These are phyloP conservation scores for Lolium rigidum DNA, from an alignment of 176 grass and related monocot species.

Conservation along the genomic window DNA sequence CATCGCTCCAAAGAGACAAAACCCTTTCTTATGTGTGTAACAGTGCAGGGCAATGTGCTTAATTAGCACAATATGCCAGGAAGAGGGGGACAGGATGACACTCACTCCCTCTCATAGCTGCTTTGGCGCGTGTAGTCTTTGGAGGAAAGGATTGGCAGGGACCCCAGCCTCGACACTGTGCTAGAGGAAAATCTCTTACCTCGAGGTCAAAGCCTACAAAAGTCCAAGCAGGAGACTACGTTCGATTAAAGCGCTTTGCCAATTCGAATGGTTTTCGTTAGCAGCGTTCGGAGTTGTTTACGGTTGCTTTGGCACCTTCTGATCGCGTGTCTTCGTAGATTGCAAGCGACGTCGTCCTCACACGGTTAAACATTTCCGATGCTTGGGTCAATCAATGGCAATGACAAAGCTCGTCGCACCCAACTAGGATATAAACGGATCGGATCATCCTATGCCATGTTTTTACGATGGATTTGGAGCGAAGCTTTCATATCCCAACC, in stretches of 20 bases:
- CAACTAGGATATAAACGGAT: no score
- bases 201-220: slow-evolving; percentile 62
- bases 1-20: slow-evolving; percentile 5
- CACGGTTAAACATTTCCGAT: background rate
- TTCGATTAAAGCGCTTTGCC: slow-evolving; percentile 30
- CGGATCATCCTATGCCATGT: no score
- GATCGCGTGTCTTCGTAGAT: slow-evolving; percentile 40
- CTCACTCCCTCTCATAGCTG: slow-evolving; percentile 2
- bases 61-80: slow-evolving; percentile 23
- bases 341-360: slow-evolving; percentile 46
- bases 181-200: background rate
- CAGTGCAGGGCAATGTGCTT: background rate
- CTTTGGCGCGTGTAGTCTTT: slow-evolving; percentile 53
- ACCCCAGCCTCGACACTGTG: background rate
- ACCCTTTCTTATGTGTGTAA: background rate
- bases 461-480: no score
- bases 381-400: background rate
- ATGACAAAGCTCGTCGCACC: background rate
- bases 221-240: slow-evolving; percentile 49
- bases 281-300: slow-evolving; percentile 24
- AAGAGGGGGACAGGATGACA: slow-evolving; percentile 33
- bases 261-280: background rate
- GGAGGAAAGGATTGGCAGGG: background rate
- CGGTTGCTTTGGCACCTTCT: slow-evolving; percentile 37
- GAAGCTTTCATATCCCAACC: no score